These are phyloP conservation scores for Entamoeba dispar DNA, from an alignment of 208 protist species.

Conservation along the genomic window DNA sequence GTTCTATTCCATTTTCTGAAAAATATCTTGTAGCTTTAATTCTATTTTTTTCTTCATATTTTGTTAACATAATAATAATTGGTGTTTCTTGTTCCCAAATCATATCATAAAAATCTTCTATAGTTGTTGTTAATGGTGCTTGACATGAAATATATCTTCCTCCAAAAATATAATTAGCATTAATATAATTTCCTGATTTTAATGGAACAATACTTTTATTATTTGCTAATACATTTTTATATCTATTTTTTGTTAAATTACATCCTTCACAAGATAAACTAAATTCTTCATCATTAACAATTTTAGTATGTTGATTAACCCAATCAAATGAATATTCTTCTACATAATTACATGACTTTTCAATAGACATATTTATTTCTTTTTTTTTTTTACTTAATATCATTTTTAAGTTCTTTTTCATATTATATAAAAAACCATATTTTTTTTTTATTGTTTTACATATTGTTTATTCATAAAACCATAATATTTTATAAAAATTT, in stretches of 20 bases:
- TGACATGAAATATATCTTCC: background rate
- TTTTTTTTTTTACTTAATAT: too few species aligned
- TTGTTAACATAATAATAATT: background rate
- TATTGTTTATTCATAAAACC: too few species aligned
- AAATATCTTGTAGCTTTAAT: background rate
- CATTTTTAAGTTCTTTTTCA: too few species aligned
- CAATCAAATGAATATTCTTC: background rate
- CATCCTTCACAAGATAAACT: background rate
- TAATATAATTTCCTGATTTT: background rate
- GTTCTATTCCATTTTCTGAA: background rate
- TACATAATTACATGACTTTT: too few species aligned
- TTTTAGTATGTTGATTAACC: background rate
- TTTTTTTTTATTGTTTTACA: too few species aligned
- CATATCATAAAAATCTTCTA: background rate
- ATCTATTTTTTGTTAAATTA: conserved; percentile 1
- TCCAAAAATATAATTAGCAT: background rate
- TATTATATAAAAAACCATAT: too few species aligned
- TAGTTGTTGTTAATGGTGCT: background rate
- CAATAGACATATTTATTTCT: too few species aligned
- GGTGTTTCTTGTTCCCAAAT: background rate
- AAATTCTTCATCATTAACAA: too few species aligned
- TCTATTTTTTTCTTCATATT: background rate
- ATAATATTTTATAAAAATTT: too few species aligned
- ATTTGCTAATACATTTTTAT: background rate
- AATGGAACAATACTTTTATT: background rate